Base-by-base conservation (phyloP, 2,329 filamentous ascomycete genomes). In the Aureobasidium pullulans region DNA sequence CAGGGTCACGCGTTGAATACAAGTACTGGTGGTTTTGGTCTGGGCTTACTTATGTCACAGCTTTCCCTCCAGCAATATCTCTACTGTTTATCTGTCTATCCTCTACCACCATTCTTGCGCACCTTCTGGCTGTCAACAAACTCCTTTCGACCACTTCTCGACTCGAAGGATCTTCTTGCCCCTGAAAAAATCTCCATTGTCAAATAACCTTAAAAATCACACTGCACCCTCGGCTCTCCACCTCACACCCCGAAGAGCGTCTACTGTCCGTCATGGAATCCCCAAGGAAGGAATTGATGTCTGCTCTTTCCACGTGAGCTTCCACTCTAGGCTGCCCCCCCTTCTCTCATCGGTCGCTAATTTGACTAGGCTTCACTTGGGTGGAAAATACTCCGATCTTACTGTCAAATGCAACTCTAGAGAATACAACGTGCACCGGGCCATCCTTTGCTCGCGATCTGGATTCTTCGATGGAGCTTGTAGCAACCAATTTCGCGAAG, bases 391-490 rank as follows among this genome's bases (percentile, higher is more conserved):
- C 66, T 77, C 76, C 59, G 77, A 80, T 67, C 71, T 80, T 63
- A 79, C 75, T 50, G 72, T 80, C 66, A 69, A 70, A 53, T 78
- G 74, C 70, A 75, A 76, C 60, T 66, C 67, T 61, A 72, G 72
- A 69, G 73, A 72, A 71, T 79, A 76, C 69, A 69, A 68, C 31
- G 76, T 78, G 10, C 77, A 80, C 65, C 73, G 74, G 63, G 76
- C 75, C 6, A 74, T 79, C 44, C 67, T 80, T 49, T 79, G 77
- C 67, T 77, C 77, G 39, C 69, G 77, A 49, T 77, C 75, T 39
- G 72, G 71, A 23, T 80, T 80, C 67, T 73, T 73, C 66, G 71
- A 73, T 60, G 71, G 70, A 44, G 71, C 71, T 48, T 73, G 71
- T 62, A 71, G 70, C 58, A 66, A 67, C 59, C 63, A 66, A 39